Percentiles rank a stretch among this genome's conserved stretches.
Conservation (phyloP, 176 grass and related monocot species). For the Bromus sterilis region DNA sequence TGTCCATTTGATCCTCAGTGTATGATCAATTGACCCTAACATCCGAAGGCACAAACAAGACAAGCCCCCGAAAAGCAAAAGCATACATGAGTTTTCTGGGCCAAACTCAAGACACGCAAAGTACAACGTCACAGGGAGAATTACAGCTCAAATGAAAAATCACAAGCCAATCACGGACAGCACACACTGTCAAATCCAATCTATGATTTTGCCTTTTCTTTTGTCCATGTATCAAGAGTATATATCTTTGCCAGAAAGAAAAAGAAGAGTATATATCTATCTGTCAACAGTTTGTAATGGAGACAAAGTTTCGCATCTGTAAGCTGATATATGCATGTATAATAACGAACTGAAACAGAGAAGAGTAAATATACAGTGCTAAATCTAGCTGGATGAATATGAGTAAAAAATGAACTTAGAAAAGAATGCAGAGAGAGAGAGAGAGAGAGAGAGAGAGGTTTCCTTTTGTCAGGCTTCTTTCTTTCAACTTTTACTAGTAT, state of each 20-base stretch:
- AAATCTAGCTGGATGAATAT: constrained; percentile 40
- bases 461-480: constrained; percentile 50
- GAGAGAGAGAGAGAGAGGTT: constrained; percentile 21
- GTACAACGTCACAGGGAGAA: not conserved
- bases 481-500: constrained; percentile 49
- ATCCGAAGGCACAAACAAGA: too few relatives aligned
- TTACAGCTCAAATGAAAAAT: not conserved
- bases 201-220: constrained; percentile 14
- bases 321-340: constrained; percentile 39
- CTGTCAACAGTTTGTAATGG: constrained; percentile 17
- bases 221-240: constrained; percentile 29
- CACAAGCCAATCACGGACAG: not conserved
- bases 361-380: constrained; percentile 41
- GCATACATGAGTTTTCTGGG: not conserved
- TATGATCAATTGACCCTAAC: too few relatives aligned
- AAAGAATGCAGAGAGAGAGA: constrained; percentile 49
- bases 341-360: constrained; percentile 6
- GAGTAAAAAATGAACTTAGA: constrained; percentile 27
- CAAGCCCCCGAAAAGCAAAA: not conserved
- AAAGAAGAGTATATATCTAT: constrained; percentile 22
- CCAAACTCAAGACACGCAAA: not conserved
- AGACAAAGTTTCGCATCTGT: constrained; percentile 29
- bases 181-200: not conserved
- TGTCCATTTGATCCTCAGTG: too few relatives aligned
- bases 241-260: too few relatives aligned